A percentile compares a stretch with the other conserved stretches of the same genome.
phyloP scores from a whole-genome alignment of 345 rosid genomes.

The Acer saccharum region DNA sequence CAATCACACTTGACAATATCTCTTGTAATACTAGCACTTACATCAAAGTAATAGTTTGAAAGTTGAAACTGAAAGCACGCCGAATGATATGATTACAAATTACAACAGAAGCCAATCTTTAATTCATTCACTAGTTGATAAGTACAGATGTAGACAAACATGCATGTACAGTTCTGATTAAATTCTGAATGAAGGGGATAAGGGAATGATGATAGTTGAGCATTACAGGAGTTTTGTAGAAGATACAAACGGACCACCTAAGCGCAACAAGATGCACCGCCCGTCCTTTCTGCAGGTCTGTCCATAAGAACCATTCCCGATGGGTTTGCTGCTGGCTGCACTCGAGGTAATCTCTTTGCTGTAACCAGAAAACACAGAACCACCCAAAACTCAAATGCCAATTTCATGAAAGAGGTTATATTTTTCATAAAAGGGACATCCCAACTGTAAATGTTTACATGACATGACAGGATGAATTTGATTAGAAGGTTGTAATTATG shows the following conservation, averaged over 20 bases:
- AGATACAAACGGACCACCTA: constrained; percentile 37
- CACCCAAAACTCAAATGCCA: constrained; percentile 9
- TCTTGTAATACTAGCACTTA: not conserved
- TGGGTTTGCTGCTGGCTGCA: constrained; percentile 83
- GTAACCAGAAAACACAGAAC: constrained; percentile 20
- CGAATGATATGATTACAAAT: constrained; percentile 23
- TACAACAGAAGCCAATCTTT: constrained; percentile 31
- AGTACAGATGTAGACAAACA: not conserved
- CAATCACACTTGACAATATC: not conserved
- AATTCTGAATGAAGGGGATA: constrained; percentile 3
- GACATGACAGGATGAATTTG: too few relatives aligned
- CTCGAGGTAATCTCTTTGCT: constrained; percentile 86
- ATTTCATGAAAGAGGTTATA: not conserved
- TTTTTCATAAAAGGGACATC: too few relatives aligned
- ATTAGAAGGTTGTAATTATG: too few relatives aligned
- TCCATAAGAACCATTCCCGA: constrained; percentile 91
- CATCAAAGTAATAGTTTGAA: not conserved
- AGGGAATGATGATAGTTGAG: constrained; percentile 7
- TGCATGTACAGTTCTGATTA: constrained; percentile 29
- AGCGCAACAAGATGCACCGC: constrained; percentile 77
- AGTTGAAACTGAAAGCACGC: not conserved
- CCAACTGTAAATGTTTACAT: too few relatives aligned
- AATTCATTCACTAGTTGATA: constrained; percentile 22
- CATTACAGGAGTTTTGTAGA: constrained; percentile 29
- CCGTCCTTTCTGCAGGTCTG: constrained; percentile 69